Base-by-base conservation (phyloP, 1,284 basidiomycete genomes). In the Termitomyces sp. region DNA sequence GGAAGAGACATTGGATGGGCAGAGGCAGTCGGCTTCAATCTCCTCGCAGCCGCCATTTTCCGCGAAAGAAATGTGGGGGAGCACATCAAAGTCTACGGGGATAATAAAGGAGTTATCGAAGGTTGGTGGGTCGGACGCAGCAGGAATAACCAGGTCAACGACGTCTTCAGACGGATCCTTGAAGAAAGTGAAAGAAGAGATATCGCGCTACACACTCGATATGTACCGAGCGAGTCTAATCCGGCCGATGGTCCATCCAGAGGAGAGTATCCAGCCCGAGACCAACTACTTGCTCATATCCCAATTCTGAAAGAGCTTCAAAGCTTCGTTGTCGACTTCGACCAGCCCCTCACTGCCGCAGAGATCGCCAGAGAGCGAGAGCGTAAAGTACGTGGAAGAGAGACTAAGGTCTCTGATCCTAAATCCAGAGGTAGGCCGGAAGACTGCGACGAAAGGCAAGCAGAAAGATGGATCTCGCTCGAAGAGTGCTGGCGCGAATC, bases 51-150 rank as follows among this genome's bases (percentile, higher is more conserved):
- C 51, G 28, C 40, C 11, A 13, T 41, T n/a, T 24, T 41, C 21
- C 3, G 40, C 2, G 8, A 1, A 2, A 14, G 31, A 8, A 6
- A 13, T 14, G 7, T 19, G 16, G 44, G 54, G 1, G 33, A 31
- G 9, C 57, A 67, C 18, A 30, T 69, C 60, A 60, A 58, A 6
- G 51, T 69, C 19, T 68, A 57, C 44, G 62, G 74, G 0, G 70
- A 76, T 62, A 77, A 76, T 61, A 49, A 31, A 9, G 67, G 71
- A 0, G 64, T 76, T 9, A 60, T 75, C 7, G 64, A 76, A 47
- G 69, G 72, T 0, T 76, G 42, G 42, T 44, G 28, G 42, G 5
- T 71, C 3, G 60, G 68, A 0, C 3, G 67, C 0, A 75, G 74
- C 46, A 7, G 61, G 2, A 76, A 75, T 57, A 3, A 1, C 1